phyloP scores from a whole-genome alignment of 2,329 filamentous ascomycete species.

The Colletotrichum sp. region DNA sequence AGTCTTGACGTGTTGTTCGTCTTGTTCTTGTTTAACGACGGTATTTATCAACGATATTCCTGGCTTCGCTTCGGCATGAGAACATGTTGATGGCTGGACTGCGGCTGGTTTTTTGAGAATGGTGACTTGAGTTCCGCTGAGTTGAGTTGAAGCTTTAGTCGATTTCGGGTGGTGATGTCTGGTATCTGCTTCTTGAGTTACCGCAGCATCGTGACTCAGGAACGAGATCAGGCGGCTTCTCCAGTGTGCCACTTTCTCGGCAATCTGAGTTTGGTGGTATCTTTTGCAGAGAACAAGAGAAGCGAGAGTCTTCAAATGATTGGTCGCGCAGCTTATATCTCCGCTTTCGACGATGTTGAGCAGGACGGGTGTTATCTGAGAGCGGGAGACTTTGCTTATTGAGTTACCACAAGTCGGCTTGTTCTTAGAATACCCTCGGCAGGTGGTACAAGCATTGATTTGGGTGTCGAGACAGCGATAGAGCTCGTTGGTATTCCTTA shows the following conservation, averaged over 20 bases:
- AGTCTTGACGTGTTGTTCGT: not conserved
- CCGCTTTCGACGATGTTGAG: not conserved
- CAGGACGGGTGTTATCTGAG: not conserved
- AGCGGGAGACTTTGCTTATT: not conserved
- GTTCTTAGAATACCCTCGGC: not conserved
- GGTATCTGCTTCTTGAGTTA: not conserved
- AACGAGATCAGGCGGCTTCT: not conserved
- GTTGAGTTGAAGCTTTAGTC: not conserved
- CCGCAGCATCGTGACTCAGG: not conserved
- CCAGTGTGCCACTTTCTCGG: not conserved
- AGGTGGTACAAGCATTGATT: not conserved
- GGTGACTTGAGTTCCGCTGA: not conserved
- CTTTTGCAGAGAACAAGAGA: not conserved
- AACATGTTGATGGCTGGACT: not conserved
- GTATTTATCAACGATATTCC: too few species aligned
- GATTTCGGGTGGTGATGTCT: not conserved
- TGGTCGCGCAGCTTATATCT: not conserved
- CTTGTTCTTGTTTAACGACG: not conserved
- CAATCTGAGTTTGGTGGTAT: not conserved
- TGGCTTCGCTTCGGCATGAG: fast-evolving
- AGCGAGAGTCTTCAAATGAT: not conserved
- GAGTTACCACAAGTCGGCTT: not conserved
- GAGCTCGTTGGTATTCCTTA: not conserved
- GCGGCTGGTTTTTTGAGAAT: not conserved
- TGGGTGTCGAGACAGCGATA: not conserved